phyloP scores from a whole-genome alignment of 2,329 filamentous ascomycete species.

The Fusarium continuum region DNA sequence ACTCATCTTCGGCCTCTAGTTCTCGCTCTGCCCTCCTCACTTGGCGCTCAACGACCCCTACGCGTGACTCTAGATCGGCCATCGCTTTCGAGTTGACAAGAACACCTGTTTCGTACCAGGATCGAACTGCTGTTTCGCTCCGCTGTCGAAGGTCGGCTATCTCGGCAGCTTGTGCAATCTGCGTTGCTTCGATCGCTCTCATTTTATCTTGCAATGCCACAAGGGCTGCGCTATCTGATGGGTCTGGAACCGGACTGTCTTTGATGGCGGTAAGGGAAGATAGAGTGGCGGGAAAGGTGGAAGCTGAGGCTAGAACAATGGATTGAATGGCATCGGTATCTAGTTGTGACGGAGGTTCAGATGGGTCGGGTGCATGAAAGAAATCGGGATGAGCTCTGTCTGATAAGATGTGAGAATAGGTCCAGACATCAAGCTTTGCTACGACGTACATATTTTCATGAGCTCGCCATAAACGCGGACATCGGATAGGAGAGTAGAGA shows the following conservation, averaged over 20 bases:
- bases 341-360: conserved; percentile 62
- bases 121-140: conserved; percentile 69
- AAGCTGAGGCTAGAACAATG: conserved; percentile 65
- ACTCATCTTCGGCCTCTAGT: conserved; percentile 38
- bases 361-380: conserved; percentile 59
- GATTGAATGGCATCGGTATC: conserved; percentile 61
- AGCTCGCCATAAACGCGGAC: conserved; percentile 68
- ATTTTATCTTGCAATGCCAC: conserved; percentile 69
- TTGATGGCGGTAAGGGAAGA: conserved; percentile 66
- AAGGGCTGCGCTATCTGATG: conserved; percentile 63
- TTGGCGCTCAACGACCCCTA: conserved; percentile 71
- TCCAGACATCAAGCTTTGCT: not conserved
- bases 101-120: conserved; percentile 79
- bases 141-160: conserved; percentile 69
- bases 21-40: conserved; percentile 69
- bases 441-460: conserved; percentile 65
- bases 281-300: conserved; percentile 63
- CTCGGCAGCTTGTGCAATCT: conserved; percentile 69
- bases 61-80: conserved; percentile 74
- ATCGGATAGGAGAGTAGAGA: conserved; percentile 59
- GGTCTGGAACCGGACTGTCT: conserved; percentile 66
- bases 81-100: conserved; percentile 74
- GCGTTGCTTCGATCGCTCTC: conserved; percentile 66
- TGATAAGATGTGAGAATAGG: conserved; percentile 38
- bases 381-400: conserved; percentile 64